Percentiles rank a stretch among this genome's conserved stretches.
These are phyloP conservation scores for Udeniomyces megalosporus DNA, from an alignment of 768 basidiomycete species.

Conservation along the genomic window DNA sequence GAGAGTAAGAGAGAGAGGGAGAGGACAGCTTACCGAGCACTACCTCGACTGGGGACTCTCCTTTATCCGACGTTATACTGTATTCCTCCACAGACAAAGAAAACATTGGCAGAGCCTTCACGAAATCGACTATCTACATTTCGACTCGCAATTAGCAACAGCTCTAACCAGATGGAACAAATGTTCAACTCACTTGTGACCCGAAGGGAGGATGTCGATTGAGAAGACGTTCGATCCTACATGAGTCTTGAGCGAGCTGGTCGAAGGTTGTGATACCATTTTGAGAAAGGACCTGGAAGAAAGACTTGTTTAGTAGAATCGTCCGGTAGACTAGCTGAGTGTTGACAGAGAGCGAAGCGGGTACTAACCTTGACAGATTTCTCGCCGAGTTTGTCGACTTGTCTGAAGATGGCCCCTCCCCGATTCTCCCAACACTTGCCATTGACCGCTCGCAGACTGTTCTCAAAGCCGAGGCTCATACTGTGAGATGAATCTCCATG, in stretches of 20 bases:
- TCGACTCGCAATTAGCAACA: background rate
- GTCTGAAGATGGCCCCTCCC: slow-evolving; percentile 2
- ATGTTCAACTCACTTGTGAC: background rate
- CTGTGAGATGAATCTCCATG: background rate
- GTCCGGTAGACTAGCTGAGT: too few relatives aligned
- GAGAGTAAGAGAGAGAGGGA: background rate
- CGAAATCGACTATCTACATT: slow-evolving; percentile 1
- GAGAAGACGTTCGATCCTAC: slow-evolving; percentile 8
- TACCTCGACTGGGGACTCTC: background rate
- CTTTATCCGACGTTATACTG: background rate
- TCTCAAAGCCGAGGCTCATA: too few relatives aligned
- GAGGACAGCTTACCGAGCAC: background rate
- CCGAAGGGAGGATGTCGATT: slow-evolving; percentile 13
- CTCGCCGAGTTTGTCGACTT: slow-evolving; percentile 14
- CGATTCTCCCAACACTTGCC: slow-evolving; percentile 7
- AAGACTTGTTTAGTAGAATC: too few relatives aligned
- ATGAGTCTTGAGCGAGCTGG: slow-evolving; percentile 1
- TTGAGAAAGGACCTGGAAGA: background rate
- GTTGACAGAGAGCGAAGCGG: too few relatives aligned
- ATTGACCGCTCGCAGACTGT: slow-evolving; percentile 10
- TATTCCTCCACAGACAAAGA: background rate
- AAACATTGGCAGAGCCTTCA: slow-evolving; percentile 13
- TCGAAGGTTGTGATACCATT: slow-evolving; percentile 9
- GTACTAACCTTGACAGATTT: slow-evolving; percentile 10
- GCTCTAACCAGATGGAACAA: background rate